Base-by-base conservation (phyloP, 1,139 yeast genomes). In the Eremothecium coryli region DNA sequence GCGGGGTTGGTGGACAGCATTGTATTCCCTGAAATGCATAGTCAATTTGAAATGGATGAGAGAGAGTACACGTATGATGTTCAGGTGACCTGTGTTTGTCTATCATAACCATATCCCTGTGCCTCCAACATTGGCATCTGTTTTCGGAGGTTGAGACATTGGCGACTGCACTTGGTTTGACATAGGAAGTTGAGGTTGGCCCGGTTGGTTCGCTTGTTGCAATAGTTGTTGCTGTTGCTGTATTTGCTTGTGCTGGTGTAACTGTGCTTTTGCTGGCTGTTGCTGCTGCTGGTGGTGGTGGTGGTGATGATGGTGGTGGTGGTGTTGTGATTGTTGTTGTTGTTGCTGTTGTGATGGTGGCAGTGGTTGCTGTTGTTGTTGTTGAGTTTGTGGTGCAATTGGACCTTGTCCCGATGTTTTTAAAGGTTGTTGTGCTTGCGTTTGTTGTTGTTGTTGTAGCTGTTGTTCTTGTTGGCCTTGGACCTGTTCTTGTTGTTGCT, bases 381-480 rank as follows among this genome's bases (percentile, higher is more conserved):
- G 32, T 21, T 10, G 14, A 20, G 18, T 18, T 22, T 16, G 26
- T 22, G 32, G 21, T 13, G 29, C 38, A 5, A 29, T 33, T 13
- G 23, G 37, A 23, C 31, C 37, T 23, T 31, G 42, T 25, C 32
- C 36, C 18, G 26, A 23, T 8, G 15, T 35, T 15, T 23, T 22
- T 17, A 18, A 26, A 14, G 22, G 35, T 14, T 32, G 35, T 26
- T 32, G 35, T 18, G 18, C 31, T 14, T 32, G 31, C 12, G 24
- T 29, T 29, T 33, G 42, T 21, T 26, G 39, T 31, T 31, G 40
- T 28, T 41, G 44, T 30, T 32, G 38, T 23, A 23, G 33, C 35
- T 35, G 38, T 7, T 43, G 44, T 32, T 45, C 46, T 33, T 45
- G 31, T 18, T 24, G 41, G 29, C 29, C 38, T 18, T 38, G 38